Evolutionary conservation across 495 filamentous ascomycete genomes (phyloP), one percentile per base, ranked within the genome.

Genomic region (Trichoderma orchidacearum): DNA sequence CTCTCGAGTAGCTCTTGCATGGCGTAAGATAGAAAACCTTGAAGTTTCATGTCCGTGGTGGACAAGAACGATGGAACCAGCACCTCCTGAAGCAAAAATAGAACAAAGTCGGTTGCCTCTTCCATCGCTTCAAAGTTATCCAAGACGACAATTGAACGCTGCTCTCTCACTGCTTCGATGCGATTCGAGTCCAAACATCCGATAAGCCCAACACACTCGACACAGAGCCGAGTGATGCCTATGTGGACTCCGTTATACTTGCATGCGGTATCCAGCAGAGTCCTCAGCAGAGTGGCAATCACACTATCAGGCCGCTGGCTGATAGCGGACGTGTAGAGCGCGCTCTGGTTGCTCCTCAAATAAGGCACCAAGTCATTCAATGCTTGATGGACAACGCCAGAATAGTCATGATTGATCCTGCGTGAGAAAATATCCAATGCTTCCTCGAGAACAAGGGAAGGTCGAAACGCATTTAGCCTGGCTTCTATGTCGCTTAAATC

Each of bases 131-230:
- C 78, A 62, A 99, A 96, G 63, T 98, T 95, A 30, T 85, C 85
- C 30, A 88, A 69, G 31, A 96, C 82, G 17, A 97, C 78, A 56
- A 95, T 87, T 34, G 89, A 84, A 52, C 74, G 82, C 60, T 87
- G 85, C 58, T 86, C 84, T 41, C 89, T 81, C 31, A 84, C 75
- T 3, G 83, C 79, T 60, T 99, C 93, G 15, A 96, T 80, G 54
- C 86, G 80, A 63, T 95, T 95, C 12, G 93, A 85, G 70, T 97
- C 93, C 23, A 97, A 71, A 61, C 89, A 95, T 18, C 93, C 93
- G 50, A 97, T 82, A 35, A 93, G 75, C 9, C 93, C 93, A 28
- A 97, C 69, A 58, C 88, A 91, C 62, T 82, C 80, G 18, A 87
- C 84, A 52, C 85, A 86, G 27, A 94, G 73, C n/a, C 79, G 70